Evolutionary conservation across 495 filamentous ascomycete genomes (phyloP).

Genomic region (Venustampulla echinocandica): DNA sequence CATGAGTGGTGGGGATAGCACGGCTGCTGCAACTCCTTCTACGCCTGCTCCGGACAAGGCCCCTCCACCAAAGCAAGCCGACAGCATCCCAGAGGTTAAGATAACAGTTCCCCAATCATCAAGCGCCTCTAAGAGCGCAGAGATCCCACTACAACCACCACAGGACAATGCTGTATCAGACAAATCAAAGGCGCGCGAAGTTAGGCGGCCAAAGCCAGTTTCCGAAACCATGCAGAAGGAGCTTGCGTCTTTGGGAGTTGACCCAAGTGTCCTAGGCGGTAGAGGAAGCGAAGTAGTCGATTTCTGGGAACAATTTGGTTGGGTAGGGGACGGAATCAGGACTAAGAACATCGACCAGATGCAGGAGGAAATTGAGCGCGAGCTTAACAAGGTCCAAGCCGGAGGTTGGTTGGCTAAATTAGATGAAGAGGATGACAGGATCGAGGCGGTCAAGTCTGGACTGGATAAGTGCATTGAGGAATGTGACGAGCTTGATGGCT

Average conservation of each 20-base stretch:
- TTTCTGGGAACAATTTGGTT: constrained; percentile 80
- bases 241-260: constrained; percentile 65
- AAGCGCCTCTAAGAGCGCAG: constrained; percentile 28
- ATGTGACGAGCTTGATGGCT: constrained; percentile 89
- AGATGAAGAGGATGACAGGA: constrained; percentile 81
- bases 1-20: constrained; percentile 12
- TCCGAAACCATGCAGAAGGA: constrained; percentile 72
- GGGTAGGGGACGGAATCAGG: constrained; percentile 67
- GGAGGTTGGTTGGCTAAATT: constrained; percentile 85
- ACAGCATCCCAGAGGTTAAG: constrained; percentile 42
- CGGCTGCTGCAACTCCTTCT: constrained; percentile 25
- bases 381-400: constrained; percentile 82
- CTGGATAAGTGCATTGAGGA: constrained; percentile 85
- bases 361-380: constrained; percentile 73
- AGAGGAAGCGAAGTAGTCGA: constrained; percentile 59
- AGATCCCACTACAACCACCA: constrained; percentile 22
- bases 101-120: constrained; percentile 34
- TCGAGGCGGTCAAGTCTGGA: constrained; percentile 70
- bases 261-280: constrained; percentile 57
- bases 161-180: constrained; percentile 30
- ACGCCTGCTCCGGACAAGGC: constrained; percentile 22
- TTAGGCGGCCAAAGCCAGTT: constrained; percentile 47
- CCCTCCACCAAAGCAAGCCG: constrained; percentile 26
- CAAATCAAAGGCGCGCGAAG: constrained; percentile 22
- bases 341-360: constrained; percentile 71